Evolutionary conservation across 2,329 filamentous ascomycete species (phyloP).

Genomic region (Tolypocladium paradoxum): DNA sequence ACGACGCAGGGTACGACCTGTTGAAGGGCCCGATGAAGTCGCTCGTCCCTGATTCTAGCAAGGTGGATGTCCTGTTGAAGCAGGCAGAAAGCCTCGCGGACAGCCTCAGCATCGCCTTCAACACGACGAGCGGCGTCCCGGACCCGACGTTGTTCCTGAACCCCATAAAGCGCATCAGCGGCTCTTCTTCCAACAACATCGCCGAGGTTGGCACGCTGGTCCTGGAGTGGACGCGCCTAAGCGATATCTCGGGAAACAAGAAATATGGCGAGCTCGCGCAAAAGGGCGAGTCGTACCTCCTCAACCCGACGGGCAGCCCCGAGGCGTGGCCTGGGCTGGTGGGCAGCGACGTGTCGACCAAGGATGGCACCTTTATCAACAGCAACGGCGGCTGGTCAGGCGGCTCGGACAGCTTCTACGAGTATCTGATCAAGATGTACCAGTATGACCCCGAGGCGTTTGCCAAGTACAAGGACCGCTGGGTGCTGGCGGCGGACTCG

Average conservation of each 20-base stretch:
- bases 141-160: constrained; percentile 56
- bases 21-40: constrained; percentile 53
- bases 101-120: constrained; percentile 64
- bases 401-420: constrained; percentile 72
- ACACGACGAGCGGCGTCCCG: constrained; percentile 66
- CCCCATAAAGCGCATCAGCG: constrained; percentile 35
- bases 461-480: constrained; percentile 56
- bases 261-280: constrained; percentile 58
- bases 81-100: constrained; percentile 63
- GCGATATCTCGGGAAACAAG: constrained; percentile 59
- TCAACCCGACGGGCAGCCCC: constrained; percentile 44
- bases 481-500: constrained; percentile 65
- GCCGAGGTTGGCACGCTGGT: constrained; percentile 70
- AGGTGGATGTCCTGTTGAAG: constrained; percentile 48
- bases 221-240: constrained; percentile 74
- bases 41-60: constrained; percentile 30
- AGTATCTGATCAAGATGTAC: constrained; percentile 88
- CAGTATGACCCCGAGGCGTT: constrained; percentile 62
- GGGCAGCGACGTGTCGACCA: constrained; percentile 54
- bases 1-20: constrained; percentile 50
- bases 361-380: constrained; percentile 56
- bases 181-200: constrained; percentile 52
- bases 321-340: constrained; percentile 72
- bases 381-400: constrained; percentile 65
- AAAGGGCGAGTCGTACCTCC: constrained; percentile 57